A percentile compares a stretch with the other conserved stretches of the same genome.
These are phyloP conservation scores for Russula foetens DNA, from an alignment of 768 basidiomycete genomes.

Conservation along the genomic window DNA sequence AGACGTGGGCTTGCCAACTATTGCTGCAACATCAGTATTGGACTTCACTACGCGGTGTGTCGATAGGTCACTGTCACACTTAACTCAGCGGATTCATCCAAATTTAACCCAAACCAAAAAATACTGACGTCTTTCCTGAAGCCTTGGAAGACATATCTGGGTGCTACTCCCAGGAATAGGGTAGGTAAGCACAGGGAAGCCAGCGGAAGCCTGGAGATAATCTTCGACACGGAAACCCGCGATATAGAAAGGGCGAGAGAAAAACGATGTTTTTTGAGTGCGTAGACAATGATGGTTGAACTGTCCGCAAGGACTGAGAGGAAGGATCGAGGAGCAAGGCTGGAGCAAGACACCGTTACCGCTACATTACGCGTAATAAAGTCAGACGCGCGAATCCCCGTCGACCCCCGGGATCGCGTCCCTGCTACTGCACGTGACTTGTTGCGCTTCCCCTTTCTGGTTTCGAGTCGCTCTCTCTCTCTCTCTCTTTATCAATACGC, in stretches of 20 bases:
- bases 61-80: background rate
- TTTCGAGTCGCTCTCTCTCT: too few relatives aligned
- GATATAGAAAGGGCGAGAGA: background rate
- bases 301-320: background rate
- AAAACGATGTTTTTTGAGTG: background rate
- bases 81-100: background rate
- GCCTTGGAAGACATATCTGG: background rate
- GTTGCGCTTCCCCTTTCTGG: too few relatives aligned
- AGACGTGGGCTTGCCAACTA: constrained; percentile 13
- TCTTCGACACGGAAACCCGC: background rate
- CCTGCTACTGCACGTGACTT: constrained; percentile 8
- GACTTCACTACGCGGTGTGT: background rate
- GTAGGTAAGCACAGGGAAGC: background rate
- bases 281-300: background rate
- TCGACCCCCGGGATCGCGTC: constrained; percentile 3
- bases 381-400: background rate
- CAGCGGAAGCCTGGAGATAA: background rate
- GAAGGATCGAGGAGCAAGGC: background rate
- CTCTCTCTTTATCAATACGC: too few relatives aligned
- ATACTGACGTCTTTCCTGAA: constrained; percentile 5
- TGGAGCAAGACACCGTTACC: too few relatives aligned
- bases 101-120: background rate
- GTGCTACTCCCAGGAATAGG: background rate
- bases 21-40: too few relatives aligned
- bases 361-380: too few relatives aligned